Evolutionary conservation across 306 rosid genomes (phyloP).

Genomic region (Vicia sativa): DNA sequence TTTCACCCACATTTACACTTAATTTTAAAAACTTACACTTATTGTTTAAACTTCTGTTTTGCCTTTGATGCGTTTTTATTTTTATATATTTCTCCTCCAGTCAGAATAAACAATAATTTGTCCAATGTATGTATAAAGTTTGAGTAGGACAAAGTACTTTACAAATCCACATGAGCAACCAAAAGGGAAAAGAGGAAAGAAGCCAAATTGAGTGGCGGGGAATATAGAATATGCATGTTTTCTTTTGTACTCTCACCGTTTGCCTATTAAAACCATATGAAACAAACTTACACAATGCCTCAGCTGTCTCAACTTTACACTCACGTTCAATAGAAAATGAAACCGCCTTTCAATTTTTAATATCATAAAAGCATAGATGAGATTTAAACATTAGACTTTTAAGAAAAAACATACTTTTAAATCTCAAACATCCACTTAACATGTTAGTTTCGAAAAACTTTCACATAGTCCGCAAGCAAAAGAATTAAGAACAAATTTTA

Average conservation of each 20-base stretch:
- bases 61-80: too few relatives aligned
- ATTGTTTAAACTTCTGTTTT: too few relatives aligned
- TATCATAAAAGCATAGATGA: too few relatives aligned
- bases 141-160: conserved; percentile 18
- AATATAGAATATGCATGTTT: conserved; percentile 14
- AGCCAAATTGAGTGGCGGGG: background rate
- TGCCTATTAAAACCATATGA: conserved; percentile 10
- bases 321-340: background rate
- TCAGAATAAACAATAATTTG: background rate
- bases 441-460: too few relatives aligned
- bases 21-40: too few relatives aligned
- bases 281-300: conserved; percentile 19
- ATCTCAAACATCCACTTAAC: too few relatives aligned
- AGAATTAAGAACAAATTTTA: too few relatives aligned
- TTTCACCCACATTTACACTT: too few relatives aligned
- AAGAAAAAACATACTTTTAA: too few relatives aligned
- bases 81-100: too few relatives aligned
- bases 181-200: conserved; percentile 14
- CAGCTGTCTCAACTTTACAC: conserved; percentile 24
- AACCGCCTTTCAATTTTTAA: background rate
- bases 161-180: conserved; percentile 23
- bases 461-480: too few relatives aligned
- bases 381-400: too few relatives aligned
- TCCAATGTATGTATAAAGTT: background rate
- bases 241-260: conserved; percentile 27